These are phyloP conservation scores for Rosa lucieae DNA, from an alignment of 306 rosid genomes.

Conservation along the genomic window DNA sequence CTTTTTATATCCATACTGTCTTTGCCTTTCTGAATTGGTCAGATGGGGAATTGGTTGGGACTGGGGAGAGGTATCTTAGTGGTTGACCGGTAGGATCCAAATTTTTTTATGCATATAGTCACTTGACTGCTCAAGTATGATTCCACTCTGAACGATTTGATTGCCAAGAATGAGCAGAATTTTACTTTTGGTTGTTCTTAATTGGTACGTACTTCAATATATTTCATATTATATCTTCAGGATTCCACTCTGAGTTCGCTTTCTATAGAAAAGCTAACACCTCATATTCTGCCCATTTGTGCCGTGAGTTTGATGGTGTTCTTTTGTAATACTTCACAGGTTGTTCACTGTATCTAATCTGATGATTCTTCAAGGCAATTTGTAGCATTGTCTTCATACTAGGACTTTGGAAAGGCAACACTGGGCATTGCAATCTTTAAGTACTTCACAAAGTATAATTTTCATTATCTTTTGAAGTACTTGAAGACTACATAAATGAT, in stretches of 20 bases:
- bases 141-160: not conserved
- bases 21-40: not conserved
- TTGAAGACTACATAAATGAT: slow-evolving; percentile 45
- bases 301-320: slow-evolving; percentile 20
- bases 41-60: not conserved
- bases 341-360: slow-evolving; percentile 10
- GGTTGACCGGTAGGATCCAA: not conserved
- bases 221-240: not conserved
- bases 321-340: slow-evolving; percentile 42
- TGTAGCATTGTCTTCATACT: not conserved
- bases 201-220: not conserved
- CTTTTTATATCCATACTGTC: not conserved
- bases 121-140: not conserved
- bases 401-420: not conserved
- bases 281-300: not conserved
- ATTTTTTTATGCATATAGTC: not conserved
- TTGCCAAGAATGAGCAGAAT: not conserved
- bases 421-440: slow-evolving; percentile 21
- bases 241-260: not conserved
- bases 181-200: not conserved
- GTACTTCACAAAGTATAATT: slow-evolving; percentile 20
- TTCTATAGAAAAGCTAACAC: not conserved
- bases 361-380: slow-evolving; percentile 4
- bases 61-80: slow-evolving; percentile 6
- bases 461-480: slow-evolving; percentile 25